Percentiles rank a stretch among this genome's conserved stretches.
phyloP scores from a whole-genome alignment of 805 yeast species.

The Sporopachydermia lactativora region DNA sequence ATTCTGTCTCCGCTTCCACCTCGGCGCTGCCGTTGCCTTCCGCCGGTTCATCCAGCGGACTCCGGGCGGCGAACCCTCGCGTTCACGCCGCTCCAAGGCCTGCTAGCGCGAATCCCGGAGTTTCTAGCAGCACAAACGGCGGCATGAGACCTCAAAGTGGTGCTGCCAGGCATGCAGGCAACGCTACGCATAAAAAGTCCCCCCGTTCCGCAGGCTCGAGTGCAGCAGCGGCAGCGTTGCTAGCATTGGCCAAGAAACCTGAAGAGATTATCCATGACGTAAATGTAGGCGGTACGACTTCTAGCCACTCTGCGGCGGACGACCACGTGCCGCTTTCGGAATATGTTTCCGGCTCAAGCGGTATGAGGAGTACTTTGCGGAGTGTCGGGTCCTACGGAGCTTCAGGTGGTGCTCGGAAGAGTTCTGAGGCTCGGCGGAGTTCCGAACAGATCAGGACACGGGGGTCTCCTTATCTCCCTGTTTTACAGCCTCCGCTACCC shows the following conservation, averaged over 20 bases:
- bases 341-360: neutral
- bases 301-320: slow-evolving; percentile 1
- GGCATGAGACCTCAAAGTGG: neutral
- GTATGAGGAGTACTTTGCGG: neutral
- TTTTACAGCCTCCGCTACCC: neutral
- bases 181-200: too few species aligned
- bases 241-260: slow-evolving; percentile 7
- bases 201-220: too few species aligned
- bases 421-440: neutral
- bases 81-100: slow-evolving; percentile 9
- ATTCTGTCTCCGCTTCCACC: slow-evolving; percentile 8
- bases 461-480: neutral
- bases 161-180: too few species aligned
- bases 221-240: slow-evolving; percentile 5
- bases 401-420: neutral
- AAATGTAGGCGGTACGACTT: too few species aligned
- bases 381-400: neutral
- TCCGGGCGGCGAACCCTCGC: slow-evolving; percentile 31
- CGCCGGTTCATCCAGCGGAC: slow-evolving; percentile 24
- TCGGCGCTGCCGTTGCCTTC: slow-evolving; percentile 12
- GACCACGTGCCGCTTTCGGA: neutral
- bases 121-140: neutral
- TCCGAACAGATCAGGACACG: neutral
- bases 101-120: neutral
- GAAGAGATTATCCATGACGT: neutral